Evolutionary conservation across 2,329 filamentous ascomycete species (phyloP).

Genomic region (Aspergillaceae sp.): DNA sequence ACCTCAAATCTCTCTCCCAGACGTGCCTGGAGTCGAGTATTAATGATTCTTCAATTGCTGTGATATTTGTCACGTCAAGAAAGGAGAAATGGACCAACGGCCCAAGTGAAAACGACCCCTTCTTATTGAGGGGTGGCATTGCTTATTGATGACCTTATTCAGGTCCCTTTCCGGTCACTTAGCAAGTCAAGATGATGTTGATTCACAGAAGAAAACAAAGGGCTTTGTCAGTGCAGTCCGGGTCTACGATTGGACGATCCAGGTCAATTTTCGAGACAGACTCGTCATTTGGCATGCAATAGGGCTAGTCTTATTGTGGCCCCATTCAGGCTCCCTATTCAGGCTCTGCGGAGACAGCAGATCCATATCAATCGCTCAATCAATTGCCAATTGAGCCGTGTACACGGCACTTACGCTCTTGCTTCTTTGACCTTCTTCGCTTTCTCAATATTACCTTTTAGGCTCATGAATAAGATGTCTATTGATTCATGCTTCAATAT

Average conservation of each 20-base stretch:
- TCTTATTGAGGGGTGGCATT: too few relatives aligned
- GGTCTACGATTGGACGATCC: not conserved
- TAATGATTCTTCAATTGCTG: not conserved
- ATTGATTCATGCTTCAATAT: not conserved
- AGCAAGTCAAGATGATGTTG: not conserved
- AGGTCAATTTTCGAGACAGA: not conserved
- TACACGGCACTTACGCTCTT: not conserved
- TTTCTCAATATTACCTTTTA: slow-evolving; percentile 1
- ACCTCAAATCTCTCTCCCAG: too few relatives aligned
- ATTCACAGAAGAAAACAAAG: not conserved
- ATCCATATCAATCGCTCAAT: not conserved
- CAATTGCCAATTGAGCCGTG: not conserved
- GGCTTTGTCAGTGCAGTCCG: not conserved
- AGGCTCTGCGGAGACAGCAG: too few relatives aligned
- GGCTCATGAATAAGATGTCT: slow-evolving; percentile 4
- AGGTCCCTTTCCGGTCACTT: not conserved
- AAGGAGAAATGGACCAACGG: too few relatives aligned
- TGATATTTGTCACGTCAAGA: too few relatives aligned
- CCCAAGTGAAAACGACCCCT: too few relatives aligned
- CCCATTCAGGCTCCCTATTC: too few relatives aligned
- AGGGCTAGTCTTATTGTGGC: too few relatives aligned
- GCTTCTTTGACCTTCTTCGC: not conserved
- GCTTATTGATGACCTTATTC: not conserved
- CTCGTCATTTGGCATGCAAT: too few relatives aligned
- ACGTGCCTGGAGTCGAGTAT: not conserved